A percentile compares a stretch with the other conserved stretches of the same genome.
These are phyloP conservation scores for Backusella liffmaniae DNA, from an alignment of 192 early-diverging fungal genomes.

Conservation along the genomic window DNA sequence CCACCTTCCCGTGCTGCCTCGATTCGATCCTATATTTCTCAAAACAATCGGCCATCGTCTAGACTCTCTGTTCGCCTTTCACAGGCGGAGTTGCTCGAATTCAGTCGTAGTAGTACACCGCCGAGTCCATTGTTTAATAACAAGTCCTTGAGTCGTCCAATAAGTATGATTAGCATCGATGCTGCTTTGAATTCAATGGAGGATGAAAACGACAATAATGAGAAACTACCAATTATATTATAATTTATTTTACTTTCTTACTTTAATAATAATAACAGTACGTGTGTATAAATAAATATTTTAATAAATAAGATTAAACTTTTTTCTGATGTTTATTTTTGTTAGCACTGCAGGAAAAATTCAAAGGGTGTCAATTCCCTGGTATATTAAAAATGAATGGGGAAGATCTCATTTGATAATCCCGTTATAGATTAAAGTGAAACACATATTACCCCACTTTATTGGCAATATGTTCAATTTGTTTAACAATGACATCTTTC, in stretches of 20 bases:
- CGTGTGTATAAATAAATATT: neutral
- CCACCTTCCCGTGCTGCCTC: constrained; percentile 27
- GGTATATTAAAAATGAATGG: neutral
- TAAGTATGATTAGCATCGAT: constrained; percentile 31
- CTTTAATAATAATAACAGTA: neutral
- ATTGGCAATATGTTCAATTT: constrained; percentile 15
- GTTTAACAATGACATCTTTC: constrained; percentile 16
- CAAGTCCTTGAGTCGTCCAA: constrained; percentile 22
- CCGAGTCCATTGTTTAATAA: constrained; percentile 13
- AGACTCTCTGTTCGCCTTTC: constrained; percentile 33
- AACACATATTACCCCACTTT: constrained; percentile 5
- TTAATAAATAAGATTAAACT: neutral
- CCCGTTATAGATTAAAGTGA: neutral
- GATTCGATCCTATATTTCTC: constrained; percentile 27
- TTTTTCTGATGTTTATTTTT: neutral
- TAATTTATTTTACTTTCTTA: neutral
- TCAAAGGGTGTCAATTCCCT: neutral
- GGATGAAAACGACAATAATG: neutral
- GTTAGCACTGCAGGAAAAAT: no score
- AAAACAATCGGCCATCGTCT: constrained; percentile 14
- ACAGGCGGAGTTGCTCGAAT: constrained; percentile 38
- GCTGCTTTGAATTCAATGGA: constrained; percentile 27
- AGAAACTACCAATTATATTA: neutral
- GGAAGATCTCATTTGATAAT: neutral
- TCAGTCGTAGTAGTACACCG: constrained; percentile 8